These are phyloP conservation scores for Camelina hispida DNA, from an alignment of 345 rosid species.

Conservation along the genomic window DNA sequence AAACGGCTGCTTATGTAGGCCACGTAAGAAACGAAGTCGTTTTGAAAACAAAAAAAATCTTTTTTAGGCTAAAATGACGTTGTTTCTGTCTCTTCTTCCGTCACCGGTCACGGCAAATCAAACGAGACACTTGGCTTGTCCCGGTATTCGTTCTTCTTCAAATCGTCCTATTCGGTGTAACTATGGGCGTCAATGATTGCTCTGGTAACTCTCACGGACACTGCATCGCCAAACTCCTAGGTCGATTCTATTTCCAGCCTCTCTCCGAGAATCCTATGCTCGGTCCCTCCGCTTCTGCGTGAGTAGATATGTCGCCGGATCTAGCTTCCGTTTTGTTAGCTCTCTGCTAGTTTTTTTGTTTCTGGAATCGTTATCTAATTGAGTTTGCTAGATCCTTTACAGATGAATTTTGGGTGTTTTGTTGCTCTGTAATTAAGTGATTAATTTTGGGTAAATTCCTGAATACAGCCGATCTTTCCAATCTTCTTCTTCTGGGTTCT, in stretches of 20 bases:
- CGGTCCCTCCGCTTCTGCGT: slow-evolving; percentile 90
- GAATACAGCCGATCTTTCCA: slow-evolving; percentile 48
- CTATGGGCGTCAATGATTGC: slow-evolving; percentile 75
- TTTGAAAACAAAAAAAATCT: too few species aligned
- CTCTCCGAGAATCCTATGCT: slow-evolving; percentile 84
- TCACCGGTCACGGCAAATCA: slow-evolving; percentile 58
- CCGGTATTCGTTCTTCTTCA: slow-evolving; percentile 77
- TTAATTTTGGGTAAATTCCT: slow-evolving; percentile 24
- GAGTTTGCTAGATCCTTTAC: background rate
- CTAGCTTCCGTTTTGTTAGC: background rate
- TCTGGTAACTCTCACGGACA: slow-evolving; percentile 56
- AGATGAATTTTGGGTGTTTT: slow-evolving; percentile 9
- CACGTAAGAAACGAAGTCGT: too few species aligned
- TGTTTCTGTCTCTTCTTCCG: slow-evolving; percentile 51
- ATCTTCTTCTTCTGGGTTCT: slow-evolving; percentile 43
- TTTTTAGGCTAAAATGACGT: too few species aligned
- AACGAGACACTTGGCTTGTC: slow-evolving; percentile 79
- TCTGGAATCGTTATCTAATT: slow-evolving; percentile 14
- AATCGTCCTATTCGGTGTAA: slow-evolving; percentile 60
- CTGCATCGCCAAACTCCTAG: slow-evolving; percentile 52
- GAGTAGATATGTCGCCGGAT: slow-evolving; percentile 26
- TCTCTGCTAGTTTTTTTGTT: background rate
- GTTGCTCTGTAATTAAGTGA: background rate
- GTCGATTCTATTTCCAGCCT: slow-evolving; percentile 75
- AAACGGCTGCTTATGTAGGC: too few species aligned